Evolutionary conservation across 2,329 filamentous ascomycete genomes (phyloP).

Genomic region (Fusarium tupiense): DNA sequence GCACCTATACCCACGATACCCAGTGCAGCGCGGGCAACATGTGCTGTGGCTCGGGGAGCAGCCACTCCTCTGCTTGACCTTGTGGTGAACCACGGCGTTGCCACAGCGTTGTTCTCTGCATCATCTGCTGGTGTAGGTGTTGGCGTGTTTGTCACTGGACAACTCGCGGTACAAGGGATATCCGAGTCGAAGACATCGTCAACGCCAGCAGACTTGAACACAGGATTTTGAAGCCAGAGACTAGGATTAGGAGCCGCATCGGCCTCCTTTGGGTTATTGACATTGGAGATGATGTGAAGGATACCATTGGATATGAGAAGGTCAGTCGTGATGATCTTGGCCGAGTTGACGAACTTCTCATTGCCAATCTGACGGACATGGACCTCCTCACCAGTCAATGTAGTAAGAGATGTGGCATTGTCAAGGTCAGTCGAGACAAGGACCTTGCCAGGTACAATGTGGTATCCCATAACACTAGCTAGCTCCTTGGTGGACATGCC

Average conservation of each 20-base stretch:
- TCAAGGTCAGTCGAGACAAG: constrained; percentile 59
- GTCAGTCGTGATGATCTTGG: constrained; percentile 62
- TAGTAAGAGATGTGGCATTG: constrained; percentile 45
- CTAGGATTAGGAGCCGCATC: constrained; percentile 50
- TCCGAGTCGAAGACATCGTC: constrained; percentile 54
- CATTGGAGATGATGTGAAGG: constrained; percentile 65
- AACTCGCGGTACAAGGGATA: constrained; percentile 55
- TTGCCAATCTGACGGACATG: constrained; percentile 53
- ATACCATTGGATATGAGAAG: constrained; percentile 67
- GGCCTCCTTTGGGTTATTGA: constrained; percentile 56
- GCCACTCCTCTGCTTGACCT: constrained; percentile 39
- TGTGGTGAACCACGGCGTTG: constrained; percentile 35
- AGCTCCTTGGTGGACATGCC: constrained; percentile 60
- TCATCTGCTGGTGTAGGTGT: constrained; percentile 17
- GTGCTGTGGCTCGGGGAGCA: constrained; percentile 40
- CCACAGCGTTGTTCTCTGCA: constrained; percentile 28
- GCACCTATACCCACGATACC: constrained; percentile 46
- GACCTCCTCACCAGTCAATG: constrained; percentile 51
- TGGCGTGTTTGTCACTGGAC: constrained; percentile 33
- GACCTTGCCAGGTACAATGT: constrained; percentile 67
- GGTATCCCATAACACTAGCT: constrained; percentile 67
- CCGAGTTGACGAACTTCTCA: constrained; percentile 63
- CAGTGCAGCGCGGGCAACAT: constrained; percentile 43
- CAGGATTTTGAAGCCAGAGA: constrained; percentile 56
- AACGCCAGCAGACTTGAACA: constrained; percentile 62